Base-by-base conservation (phyloP, 2,329 filamentous ascomycete genomes). In the Botrytis byssoidea region DNA sequence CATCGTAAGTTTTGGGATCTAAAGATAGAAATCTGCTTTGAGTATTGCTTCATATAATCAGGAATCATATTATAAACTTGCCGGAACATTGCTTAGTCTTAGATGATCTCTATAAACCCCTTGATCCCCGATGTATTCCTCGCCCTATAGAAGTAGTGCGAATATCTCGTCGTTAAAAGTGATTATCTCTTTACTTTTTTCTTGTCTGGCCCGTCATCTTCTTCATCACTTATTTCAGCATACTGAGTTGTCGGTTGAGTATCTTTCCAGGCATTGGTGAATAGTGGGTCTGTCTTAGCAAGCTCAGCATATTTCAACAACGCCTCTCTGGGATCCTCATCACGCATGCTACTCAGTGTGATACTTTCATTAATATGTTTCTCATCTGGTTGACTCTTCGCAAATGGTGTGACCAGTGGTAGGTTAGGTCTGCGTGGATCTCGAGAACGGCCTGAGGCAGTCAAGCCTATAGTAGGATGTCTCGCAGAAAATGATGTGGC, bases 191-290 rank as follows among this genome's bases (percentile, higher is more conserved):
- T 72, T 3, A 68, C 29, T 20, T 70, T 81, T 80, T 84, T 88
- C 81, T 91, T 90, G 83, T 90, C 92, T 48, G 89, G 90, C 5
- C 87, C 88, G 10, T 89, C 87, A 70, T 89, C 88, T 77, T 97
- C 95, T 25, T 94, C 93, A 79, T 97, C 95, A 81, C 94, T 97
- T 48, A 96, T 79, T 61, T 98, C 93, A 12, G 93, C 92, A 84
- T 97, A 99, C 77, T 98, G 92, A 40, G 95, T 94, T 78, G 95
- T 91, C 0, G 96, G 96, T 84, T 98, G 95, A 55, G 94, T 98
- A 78, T 92, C 88, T 80, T 92, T 92, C 93, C 94, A 99, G 25
- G 95, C 96, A 77, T 93, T 93, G 44, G 96, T 99, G 81, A 98
- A 99, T 79, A 97, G 88, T 0, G 95, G 95, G 81, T 98, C 95